Conservation (phyloP, 768 basidiomycete species). For the Mycena alexandri region DNA sequence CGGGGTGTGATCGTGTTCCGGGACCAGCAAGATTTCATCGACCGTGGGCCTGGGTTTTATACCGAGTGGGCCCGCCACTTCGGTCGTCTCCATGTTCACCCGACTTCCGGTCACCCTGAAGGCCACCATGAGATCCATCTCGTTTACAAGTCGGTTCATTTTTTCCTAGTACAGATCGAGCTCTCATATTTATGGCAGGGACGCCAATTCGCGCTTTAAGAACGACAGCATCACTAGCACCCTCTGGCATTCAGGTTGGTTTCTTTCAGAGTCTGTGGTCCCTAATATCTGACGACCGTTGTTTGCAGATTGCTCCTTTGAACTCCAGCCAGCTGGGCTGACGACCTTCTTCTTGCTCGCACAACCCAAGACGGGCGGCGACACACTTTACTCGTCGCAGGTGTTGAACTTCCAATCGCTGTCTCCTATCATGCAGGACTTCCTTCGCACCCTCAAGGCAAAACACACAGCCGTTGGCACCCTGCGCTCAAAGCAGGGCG, state of each 20-base stretch:
- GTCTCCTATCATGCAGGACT: conserved; percentile 68
- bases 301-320: background rate
- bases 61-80: conserved; percentile 66
- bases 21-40: conserved; percentile 67
- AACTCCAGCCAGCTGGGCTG: background rate
- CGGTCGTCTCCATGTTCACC: conserved; percentile 69
- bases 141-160: conserved; percentile 65
- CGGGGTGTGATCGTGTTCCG: conserved; percentile 53
- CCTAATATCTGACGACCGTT: conserved; percentile 33
- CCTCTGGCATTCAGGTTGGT: conserved; percentile 62
- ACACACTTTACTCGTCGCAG: conserved; percentile 68
- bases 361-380: conserved; percentile 56
- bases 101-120: conserved; percentile 68
- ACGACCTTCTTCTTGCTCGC: conserved; percentile 20
- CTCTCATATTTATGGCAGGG: too few species aligned
- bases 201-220: conserved; percentile 46
- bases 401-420: conserved; percentile 71
- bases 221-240: conserved; percentile 55
- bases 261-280: conserved; percentile 72
- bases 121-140: conserved; percentile 68
- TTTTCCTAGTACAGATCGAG: too few species aligned
- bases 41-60: conserved; percentile 59
- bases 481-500: conserved; percentile 56
- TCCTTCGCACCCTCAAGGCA: conserved; percentile 67
- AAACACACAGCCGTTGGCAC: conserved; percentile 68